Evolutionary conservation across 371 early-diverging fungal genomes (phyloP).

Genomic region (Lichtheimia ramosa): DNA sequence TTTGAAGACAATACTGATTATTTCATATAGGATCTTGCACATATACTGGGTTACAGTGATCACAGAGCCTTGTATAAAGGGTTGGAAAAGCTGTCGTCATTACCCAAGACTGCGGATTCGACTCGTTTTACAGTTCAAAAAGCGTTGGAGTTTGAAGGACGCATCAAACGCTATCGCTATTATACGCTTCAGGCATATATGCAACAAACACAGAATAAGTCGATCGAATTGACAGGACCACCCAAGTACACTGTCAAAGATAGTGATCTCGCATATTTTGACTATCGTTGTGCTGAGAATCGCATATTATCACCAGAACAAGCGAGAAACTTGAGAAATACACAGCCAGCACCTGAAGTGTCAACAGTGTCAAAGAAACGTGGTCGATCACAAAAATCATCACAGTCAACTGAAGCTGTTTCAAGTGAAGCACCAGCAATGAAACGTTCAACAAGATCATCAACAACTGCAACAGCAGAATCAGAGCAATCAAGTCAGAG

Average conservation of each 20-base stretch:
- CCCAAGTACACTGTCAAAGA: constrained; percentile 3
- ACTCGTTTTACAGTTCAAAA: constrained; percentile 19
- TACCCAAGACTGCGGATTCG: not conserved
- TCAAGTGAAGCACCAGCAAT: not conserved
- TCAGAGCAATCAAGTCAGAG: too few species aligned
- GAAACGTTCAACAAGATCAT: too few species aligned
- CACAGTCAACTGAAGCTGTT: not conserved
- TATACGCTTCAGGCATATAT: constrained; percentile 22
- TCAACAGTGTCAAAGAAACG: not conserved
- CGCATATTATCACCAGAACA: too few species aligned
- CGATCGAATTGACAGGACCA: constrained; percentile 8
- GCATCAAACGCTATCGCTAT: constrained; percentile 35
- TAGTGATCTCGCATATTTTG: constrained; percentile 7
- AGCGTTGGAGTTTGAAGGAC: constrained; percentile 37
- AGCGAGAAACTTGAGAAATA: too few species aligned
- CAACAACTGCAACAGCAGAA: too few species aligned
- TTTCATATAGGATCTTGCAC: constrained; percentile 13
- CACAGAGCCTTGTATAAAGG: constrained; percentile 20
- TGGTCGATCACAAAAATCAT: not conserved
- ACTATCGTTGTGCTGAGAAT: not conserved
- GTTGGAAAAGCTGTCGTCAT: constrained; percentile 16
- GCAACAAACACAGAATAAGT: constrained; percentile 13
- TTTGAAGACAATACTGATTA: not conserved
- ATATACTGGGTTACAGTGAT: constrained; percentile 11
- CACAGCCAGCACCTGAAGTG: not conserved